Evolutionary conservation across 306 rosid genomes (phyloP), one percentile per base, ranked within the genome.

Genomic region (Delonix regia): DNA sequence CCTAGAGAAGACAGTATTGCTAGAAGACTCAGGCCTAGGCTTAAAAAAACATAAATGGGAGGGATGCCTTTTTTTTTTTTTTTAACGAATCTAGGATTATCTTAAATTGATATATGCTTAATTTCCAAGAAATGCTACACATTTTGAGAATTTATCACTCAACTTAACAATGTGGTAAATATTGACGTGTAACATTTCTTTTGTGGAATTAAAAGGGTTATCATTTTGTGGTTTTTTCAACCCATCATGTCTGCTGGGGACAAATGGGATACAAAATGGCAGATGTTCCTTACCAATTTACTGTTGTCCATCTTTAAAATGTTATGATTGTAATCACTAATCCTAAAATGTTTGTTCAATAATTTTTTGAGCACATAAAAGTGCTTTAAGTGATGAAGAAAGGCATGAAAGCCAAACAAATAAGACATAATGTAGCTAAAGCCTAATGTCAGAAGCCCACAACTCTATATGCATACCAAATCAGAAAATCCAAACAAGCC

Each of bases 21-120:
- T 51, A 83, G 84, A 69, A 85, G 97, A 75, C 83, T 88, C 47
- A 87, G 93, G 89, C 66, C 76, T 55, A 88, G 95, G 82, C 33
- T 44, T 5, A 82, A 65, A 66, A 88, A 63, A 68, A 18, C 62
- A 33, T 81, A 74, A 88, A 25, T 73, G 39, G 24, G 47, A 59
- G 41, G 33, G 56, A 59, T 61, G 41, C 16, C 45, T 52, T 22
- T 22, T 16, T 3, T 24, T 44, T 61, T 27, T 0, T 8, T 13
- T 34, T 34, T 11, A 39, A 15, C 72, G 42, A 42, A 44, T 49
- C 53, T 18, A 36, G 76, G 27, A 15, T 15, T 36, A 9, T 41
- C 71, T 18, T 61, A 75, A 52, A 52, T n/a, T 64, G 14, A 27
- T 64, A 15, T 56, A 28, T 45, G 79, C 64, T 45, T 71, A 66